A percentile compares a stretch with the other conserved stretches of the same genome.
Evolutionary conservation across 192 early-diverging fungal genomes (phyloP).

Genomic region (Gonapodya prolifera): DNA sequence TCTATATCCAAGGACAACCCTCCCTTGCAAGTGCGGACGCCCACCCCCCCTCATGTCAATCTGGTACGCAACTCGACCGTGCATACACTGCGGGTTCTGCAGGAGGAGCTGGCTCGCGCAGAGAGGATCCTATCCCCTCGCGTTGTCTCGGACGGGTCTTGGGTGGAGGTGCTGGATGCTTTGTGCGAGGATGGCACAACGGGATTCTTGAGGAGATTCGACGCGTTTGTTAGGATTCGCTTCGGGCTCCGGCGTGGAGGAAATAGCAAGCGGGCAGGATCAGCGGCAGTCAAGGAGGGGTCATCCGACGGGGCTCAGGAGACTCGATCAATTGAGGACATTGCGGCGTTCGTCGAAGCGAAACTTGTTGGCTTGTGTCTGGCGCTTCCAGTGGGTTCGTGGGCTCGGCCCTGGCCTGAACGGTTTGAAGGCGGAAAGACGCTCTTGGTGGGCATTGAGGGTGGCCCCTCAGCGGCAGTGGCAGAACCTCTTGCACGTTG

Average conservation of each 20-base stretch:
- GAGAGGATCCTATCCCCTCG: background rate
- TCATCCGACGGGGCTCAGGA: background rate
- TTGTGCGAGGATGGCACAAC: background rate
- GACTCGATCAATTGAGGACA: background rate
- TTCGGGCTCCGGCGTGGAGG: background rate
- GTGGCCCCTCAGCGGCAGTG: background rate
- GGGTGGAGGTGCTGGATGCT: background rate
- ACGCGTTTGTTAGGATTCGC: background rate
- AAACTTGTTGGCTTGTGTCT: background rate
- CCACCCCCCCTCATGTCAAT: background rate
- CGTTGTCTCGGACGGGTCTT: background rate
- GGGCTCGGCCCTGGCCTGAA: background rate
- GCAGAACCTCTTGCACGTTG: background rate
- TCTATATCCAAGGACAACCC: background rate
- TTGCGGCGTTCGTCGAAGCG: background rate
- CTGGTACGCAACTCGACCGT: background rate
- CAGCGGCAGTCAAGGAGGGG: background rate
- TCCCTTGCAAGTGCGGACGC: background rate
- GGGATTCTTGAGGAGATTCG: background rate
- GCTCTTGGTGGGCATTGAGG: background rate
- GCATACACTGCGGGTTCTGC: background rate
- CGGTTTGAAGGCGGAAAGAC: background rate
- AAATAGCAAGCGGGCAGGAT: background rate
- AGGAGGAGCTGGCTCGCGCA: background rate
- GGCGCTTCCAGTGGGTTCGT: background rate